These are phyloP conservation scores for Anisodus acutangulus DNA, from an alignment of 257 asterid species.

Conservation along the genomic window DNA sequence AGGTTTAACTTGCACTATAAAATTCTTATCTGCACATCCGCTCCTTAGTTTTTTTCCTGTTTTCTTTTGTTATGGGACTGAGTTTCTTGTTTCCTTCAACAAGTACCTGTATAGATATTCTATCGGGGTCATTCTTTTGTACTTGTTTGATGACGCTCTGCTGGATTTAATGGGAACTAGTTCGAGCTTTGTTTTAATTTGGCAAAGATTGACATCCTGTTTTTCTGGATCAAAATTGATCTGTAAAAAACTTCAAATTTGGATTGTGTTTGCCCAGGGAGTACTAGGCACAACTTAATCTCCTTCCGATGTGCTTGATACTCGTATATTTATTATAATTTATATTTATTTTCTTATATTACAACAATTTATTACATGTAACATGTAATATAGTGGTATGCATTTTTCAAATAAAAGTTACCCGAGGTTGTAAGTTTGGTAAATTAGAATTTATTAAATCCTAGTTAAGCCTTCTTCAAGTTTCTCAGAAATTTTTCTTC, in stretches of 20 bases:
- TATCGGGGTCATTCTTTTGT: background rate
- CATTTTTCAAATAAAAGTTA: background rate
- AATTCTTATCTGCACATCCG: background rate
- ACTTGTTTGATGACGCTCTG: background rate
- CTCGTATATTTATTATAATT: background rate
- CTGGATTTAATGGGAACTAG: conserved; percentile 10
- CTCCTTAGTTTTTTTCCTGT: background rate
- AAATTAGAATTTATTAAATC: background rate
- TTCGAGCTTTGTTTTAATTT: background rate
- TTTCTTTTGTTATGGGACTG: background rate
- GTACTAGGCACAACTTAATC: background rate
- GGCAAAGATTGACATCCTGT: background rate
- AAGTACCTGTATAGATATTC: background rate
- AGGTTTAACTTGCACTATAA: conserved; percentile 15
- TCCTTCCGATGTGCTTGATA: background rate
- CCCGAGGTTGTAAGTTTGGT: background rate
- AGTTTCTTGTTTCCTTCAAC: conserved; percentile 14
- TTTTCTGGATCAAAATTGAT: conserved; percentile 1
- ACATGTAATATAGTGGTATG: background rate
- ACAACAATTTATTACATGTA: background rate
- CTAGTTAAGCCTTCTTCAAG: background rate
- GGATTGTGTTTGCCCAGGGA: conserved; percentile 15
- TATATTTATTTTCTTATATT: background rate
- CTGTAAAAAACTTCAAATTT: background rate
- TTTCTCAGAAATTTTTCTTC: background rate